Evolutionary conservation across 345 rosid species (phyloP).

Genomic region (Zanthoxylum bungeanum): DNA sequence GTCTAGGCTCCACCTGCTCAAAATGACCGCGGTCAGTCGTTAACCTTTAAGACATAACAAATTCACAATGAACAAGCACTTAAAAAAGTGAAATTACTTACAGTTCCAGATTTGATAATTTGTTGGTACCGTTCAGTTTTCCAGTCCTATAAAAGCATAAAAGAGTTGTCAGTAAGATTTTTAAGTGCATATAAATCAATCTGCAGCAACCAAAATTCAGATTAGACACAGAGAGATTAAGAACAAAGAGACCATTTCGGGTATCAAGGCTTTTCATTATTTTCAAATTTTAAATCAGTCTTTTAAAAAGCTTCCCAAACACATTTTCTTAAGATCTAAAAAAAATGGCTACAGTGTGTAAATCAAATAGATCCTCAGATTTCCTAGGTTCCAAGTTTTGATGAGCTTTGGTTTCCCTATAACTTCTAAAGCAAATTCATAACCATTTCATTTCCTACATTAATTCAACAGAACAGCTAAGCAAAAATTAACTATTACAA

Average conservation of each 20-base stretch:
- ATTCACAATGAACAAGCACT: not conserved
- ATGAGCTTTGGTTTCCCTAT: not conserved
- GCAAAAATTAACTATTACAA: not conserved
- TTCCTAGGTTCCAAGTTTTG: not conserved
- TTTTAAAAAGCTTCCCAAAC: not conserved
- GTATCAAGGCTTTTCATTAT: not conserved
- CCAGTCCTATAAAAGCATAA: constrained; percentile 65
- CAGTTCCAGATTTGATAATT: constrained; percentile 90
- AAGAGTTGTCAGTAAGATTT: not conserved
- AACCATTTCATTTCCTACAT: not conserved
- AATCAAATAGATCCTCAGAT: not conserved
- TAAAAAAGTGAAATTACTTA: constrained; percentile 30
- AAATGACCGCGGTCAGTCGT: constrained; percentile 5
- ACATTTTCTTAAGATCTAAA: not conserved
- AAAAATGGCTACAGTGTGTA: not conserved
- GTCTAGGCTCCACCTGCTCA: constrained; percentile 80
- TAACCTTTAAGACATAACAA: not conserved
- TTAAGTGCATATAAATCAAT: not conserved
- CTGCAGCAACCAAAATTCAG: not conserved
- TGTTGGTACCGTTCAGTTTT: constrained; percentile 93
- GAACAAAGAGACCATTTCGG: not conserved
- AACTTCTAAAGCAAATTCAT: not conserved
- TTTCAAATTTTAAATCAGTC: not conserved
- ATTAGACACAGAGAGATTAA: not conserved
- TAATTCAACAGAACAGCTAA: not conserved